Evolutionary conservation across 495 filamentous ascomycete genomes (phyloP).

Genomic region (Hypoxylon lenormandii): DNA sequence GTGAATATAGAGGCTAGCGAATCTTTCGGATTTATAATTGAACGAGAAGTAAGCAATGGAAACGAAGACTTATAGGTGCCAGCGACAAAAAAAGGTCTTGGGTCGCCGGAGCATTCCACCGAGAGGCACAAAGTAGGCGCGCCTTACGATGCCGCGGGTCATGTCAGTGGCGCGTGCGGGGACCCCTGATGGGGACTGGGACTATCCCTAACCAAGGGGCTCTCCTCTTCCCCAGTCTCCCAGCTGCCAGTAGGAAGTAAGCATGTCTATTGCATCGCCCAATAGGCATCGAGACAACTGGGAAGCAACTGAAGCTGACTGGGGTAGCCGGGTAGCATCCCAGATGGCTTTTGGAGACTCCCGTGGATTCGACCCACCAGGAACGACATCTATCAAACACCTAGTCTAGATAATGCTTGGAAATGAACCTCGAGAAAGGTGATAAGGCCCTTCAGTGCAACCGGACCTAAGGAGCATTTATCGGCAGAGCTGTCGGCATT

Average conservation of each 20-base stretch:
- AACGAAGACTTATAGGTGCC: conserved; percentile 22
- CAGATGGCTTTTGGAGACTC: neutral
- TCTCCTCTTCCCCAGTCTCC: neutral
- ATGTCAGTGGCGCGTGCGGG: conserved; percentile 30
- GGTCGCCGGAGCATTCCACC: conserved; percentile 32
- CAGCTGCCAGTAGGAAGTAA: too few species aligned
- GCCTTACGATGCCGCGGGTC: conserved; percentile 21
- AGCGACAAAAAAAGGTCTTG: conserved; percentile 5
- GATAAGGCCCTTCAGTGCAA: neutral
- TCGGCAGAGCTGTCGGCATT: conserved; percentile 34
- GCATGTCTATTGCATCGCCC: conserved; percentile 23
- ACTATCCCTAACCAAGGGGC: conserved; percentile 23
- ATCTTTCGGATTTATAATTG: neutral
- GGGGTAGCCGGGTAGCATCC: neutral
- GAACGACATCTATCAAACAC: neutral
- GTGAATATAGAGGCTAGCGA: neutral
- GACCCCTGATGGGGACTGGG: conserved; percentile 1
- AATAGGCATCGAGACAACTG: conserved; percentile 20
- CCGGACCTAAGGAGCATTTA: neutral
- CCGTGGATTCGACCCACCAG: neutral
- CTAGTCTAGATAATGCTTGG: neutral
- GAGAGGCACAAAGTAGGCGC: conserved; percentile 24
- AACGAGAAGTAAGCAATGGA: neutral
- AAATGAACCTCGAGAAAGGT: neutral
- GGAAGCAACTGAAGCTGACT: neutral